phyloP scores from a whole-genome alignment of 1,284 basidiomycete species.

The Flammula alnicola region DNA sequence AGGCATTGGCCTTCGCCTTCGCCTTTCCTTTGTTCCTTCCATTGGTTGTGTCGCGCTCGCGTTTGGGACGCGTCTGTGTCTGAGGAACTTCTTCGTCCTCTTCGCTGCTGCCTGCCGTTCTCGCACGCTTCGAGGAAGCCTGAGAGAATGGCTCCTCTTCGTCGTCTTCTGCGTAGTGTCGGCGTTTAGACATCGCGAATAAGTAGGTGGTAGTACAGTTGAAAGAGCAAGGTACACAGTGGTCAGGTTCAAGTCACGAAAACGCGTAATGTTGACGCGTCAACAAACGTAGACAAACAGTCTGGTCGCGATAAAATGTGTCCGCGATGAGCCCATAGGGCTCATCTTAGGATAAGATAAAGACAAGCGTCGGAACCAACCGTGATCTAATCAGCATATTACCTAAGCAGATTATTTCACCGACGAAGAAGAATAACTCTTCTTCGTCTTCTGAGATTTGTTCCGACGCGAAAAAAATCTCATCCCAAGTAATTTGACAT shows the following conservation, averaged over 20 bases:
- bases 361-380: too few species aligned
- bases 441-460: too few species aligned
- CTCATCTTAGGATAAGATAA: too few species aligned
- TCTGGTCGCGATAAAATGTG: background rate
- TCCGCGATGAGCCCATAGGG: too few species aligned
- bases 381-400: too few species aligned
- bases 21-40: constrained; percentile 27
- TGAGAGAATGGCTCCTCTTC: constrained; percentile 32
- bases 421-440: too few species aligned
- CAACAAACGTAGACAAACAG: constrained; percentile 16
- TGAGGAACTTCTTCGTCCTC: constrained; percentile 18
- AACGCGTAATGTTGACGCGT: constrained; percentile 19
- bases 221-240: background rate
- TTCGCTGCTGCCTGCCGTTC: constrained; percentile 44
- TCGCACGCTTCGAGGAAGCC: constrained; percentile 47
- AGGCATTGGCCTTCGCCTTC: constrained; percentile 41
- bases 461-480: too few species aligned
- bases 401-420: too few species aligned
- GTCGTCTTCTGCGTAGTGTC: constrained; percentile 29
- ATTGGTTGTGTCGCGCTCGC: constrained; percentile 14
- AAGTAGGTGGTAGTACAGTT: background rate
- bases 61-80: constrained; percentile 19
- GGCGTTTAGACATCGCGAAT: constrained; percentile 25
- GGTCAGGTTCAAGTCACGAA: background rate
- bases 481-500: too few species aligned